phyloP scores from a whole-genome alignment of 331 rosid genomes.

The Ulmus americana region DNA sequence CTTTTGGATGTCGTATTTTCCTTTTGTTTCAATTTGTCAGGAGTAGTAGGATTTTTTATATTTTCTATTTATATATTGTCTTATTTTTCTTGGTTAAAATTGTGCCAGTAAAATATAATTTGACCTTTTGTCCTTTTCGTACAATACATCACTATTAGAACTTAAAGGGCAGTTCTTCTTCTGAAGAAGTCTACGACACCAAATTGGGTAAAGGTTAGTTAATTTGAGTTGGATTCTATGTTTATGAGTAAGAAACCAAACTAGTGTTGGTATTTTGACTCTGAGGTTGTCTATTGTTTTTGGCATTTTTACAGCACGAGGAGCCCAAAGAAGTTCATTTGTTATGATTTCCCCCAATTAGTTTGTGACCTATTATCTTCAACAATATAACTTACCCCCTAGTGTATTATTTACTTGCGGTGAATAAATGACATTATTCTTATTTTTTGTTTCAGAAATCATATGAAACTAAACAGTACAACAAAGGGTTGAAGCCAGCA shows the following conservation, averaged over 20 bases:
- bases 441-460: too few species aligned
- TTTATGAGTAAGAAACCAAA: neutral
- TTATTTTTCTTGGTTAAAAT: neutral
- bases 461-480: too few species aligned
- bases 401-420: too few species aligned
- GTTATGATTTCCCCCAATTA: constrained; percentile 21
- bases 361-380: too few species aligned
- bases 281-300: constrained; percentile 16
- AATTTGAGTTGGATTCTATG: constrained; percentile 3
- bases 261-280: constrained; percentile 13
- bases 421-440: too few species aligned
- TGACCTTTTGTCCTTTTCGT: constrained; percentile 17
- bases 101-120: neutral
- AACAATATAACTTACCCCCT: too few species aligned
- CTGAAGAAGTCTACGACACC: constrained; percentile 82
- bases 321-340: constrained; percentile 97
- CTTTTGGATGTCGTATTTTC: neutral
- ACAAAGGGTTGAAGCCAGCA: too few species aligned
- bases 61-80: neutral
- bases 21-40: neutral
- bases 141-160: constrained; percentile 79
- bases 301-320: constrained; percentile 61
- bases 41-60: neutral
- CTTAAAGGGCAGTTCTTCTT: constrained; percentile 66
- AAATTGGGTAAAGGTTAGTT: constrained; percentile 81